Conservation (phyloP, 106 monocot genomes). For the Alisma plantagoaquatica region DNA sequence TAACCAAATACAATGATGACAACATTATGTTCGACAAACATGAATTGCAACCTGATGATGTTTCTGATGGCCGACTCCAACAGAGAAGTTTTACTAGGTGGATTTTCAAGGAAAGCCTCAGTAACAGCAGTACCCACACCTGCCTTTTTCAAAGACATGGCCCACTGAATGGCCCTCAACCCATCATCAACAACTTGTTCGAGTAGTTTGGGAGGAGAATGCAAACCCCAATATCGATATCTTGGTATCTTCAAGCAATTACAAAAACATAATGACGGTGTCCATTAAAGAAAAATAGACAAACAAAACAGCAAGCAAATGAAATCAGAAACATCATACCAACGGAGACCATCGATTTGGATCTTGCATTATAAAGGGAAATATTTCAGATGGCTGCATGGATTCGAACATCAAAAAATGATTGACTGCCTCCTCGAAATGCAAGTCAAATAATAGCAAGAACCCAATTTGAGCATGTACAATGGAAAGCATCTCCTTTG, state of each 20-base stretch:
- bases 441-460: constrained; percentile 86
- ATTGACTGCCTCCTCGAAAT: constrained; percentile 90
- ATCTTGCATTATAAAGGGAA: constrained; percentile 92
- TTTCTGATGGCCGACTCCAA: constrained; percentile 73
- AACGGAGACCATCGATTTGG: constrained; percentile 92
- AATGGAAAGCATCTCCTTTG: constrained; percentile 82
- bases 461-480: constrained; percentile 97
- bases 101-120: constrained; percentile 82
- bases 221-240: constrained; percentile 95
- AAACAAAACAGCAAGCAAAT: constrained; percentile 3
- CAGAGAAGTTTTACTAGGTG: constrained; percentile 68
- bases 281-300: not conserved
- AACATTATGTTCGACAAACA: constrained; percentile 1
- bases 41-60: constrained; percentile 47
- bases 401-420: constrained; percentile 88
- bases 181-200: constrained; percentile 91
- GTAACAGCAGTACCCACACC: constrained; percentile 70
- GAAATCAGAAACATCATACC: constrained; percentile 28
- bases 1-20: not conserved
- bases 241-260: constrained; percentile 52
- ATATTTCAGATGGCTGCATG: constrained; percentile 93
- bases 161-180: constrained; percentile 57
- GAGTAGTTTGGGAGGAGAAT: constrained; percentile 90
- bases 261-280: not conserved
- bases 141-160: constrained; percentile 75